Evolutionary conservation across 2,329 filamentous ascomycete species (phyloP), one percentile per base, ranked within the genome.

Genomic region (Colletotrichum sp.): DNA sequence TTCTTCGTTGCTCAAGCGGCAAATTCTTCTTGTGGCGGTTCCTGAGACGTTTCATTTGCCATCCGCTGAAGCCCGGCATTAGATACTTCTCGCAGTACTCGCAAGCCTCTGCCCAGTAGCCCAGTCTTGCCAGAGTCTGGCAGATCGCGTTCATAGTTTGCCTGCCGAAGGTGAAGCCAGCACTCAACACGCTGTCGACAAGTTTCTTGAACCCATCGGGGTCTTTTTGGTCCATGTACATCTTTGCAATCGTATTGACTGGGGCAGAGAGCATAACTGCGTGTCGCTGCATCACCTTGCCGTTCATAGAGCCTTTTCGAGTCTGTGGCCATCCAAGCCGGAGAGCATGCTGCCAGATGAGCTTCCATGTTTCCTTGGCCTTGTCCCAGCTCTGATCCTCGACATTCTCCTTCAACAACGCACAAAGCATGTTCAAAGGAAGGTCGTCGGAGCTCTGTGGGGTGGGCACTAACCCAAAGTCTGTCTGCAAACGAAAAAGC

Each of bases 141-240:
- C 98, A 89, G 78, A 95, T 93, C 67, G 90, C 88, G 82, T 98
- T 97, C 95, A 95, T 98, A 79, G 95, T 96, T 80, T 90, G 90
- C 82, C 91, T 93, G 81, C 95, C 93, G 73, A 98, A 85, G 32
- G 87, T 86, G 86, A 96, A 98, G 13, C 96, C 96, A 55, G 90
- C 88, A 2, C 83, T 82, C 10, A 91, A 86, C 13, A 96, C 86
- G n/a, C 89, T 84, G 26, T 88, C 83, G 32, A 96, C 83, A 18
- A 90, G 84, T 9, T 85, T 75, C 7, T 87, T 81, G 15, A 95
- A 85, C 24, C 87, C 88, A 13, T 84, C 81, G 8, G 85, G 80
- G 77, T 92, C 84, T 8, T 83, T 79, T 72, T 84, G 81, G 15
- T 84, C 83, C 18, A 85, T 80, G 69, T 87, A 85, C 24, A 89